Percentiles rank a stretch among this genome's conserved stretches.
Conservation (phyloP, 2,329 filamentous ascomycete species). For the Xylaria sp. region DNA sequence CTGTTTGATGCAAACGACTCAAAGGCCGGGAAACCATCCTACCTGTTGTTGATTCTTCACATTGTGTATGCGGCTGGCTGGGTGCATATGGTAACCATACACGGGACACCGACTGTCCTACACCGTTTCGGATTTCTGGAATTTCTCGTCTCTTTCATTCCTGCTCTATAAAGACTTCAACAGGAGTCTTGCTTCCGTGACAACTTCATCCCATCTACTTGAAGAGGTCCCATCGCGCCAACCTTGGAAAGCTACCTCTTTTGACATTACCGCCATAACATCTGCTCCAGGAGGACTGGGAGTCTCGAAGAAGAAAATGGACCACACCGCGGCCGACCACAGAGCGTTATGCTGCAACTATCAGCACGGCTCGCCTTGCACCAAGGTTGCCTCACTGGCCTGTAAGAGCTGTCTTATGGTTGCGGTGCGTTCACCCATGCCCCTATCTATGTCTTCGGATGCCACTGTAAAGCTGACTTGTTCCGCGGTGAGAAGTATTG, state of each 20-base stretch:
- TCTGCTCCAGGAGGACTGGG: not conserved
- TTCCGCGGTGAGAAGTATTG: slow-evolving; percentile 50
- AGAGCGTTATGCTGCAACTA: slow-evolving; percentile 26
- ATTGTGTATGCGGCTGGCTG: not conserved
- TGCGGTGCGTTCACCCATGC: slow-evolving; percentile 19
- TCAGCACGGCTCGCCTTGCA: slow-evolving; percentile 9
- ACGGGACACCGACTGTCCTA: not conserved
- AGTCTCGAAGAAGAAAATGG: not conserved
- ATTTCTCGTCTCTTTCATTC: not conserved
- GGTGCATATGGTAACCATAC: not conserved
- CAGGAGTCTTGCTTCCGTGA: not conserved
- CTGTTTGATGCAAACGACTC: slow-evolving; percentile 1
- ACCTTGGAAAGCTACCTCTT: not conserved
- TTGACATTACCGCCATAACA: not conserved
- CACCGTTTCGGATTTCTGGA: not conserved
- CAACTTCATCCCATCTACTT: not conserved
- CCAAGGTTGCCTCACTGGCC: slow-evolving; percentile 20
- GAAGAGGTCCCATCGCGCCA: not conserved
- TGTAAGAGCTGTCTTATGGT: slow-evolving; percentile 34
- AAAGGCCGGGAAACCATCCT: not conserved
- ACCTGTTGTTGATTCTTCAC: not conserved
- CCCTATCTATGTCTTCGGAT: not conserved
- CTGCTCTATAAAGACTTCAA: not conserved
- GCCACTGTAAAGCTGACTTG: not conserved
- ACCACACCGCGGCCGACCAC: not conserved